Conservation (phyloP, 225 moss, liverwort and hornwort genomes). For the Lunularia cruciata region DNA sequence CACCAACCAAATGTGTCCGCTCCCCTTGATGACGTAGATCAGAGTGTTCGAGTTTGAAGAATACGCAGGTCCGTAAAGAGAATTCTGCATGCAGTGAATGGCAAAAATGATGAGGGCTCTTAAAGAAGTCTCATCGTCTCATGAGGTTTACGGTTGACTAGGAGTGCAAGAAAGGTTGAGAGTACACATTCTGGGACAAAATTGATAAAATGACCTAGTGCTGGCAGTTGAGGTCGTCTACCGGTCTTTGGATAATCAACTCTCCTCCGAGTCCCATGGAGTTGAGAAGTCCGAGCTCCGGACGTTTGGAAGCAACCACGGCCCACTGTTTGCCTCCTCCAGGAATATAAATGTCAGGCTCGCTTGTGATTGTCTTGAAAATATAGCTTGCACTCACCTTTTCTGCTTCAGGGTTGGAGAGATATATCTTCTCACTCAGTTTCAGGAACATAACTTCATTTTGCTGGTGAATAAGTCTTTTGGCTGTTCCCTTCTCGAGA, state of each 20-base stretch:
- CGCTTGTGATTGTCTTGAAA: constrained; percentile 2
- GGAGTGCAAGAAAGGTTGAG: no score
- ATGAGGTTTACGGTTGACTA: no score
- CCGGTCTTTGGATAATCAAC: constrained; percentile 9
- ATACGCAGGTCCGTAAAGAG: constrained; percentile 20
- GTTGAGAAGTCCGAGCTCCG: not conserved
- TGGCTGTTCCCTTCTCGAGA: constrained; percentile 14
- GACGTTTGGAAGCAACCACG: constrained; percentile 6
- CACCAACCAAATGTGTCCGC: constrained; percentile 7
- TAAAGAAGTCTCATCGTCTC: not conserved
- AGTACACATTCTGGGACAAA: no score
- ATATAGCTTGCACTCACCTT: not conserved
- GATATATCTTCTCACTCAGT: constrained; percentile 8
- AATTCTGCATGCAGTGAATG: no score
- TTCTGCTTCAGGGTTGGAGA: constrained; percentile 5
- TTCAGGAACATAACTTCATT: not conserved
- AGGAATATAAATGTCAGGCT: constrained; percentile 18
- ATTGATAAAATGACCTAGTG: no score
- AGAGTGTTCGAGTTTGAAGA: constrained; percentile 8
- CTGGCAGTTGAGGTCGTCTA: no score
- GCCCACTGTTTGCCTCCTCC: constrained; percentile 25
- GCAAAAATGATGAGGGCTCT: not conserved
- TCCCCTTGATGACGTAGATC: constrained; percentile 12
- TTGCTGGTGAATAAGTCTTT: constrained; percentile 16
- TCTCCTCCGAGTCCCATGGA: constrained; percentile 8